These are phyloP conservation scores for Ilex aquifolium DNA, from an alignment of 257 asterid genomes.

Conservation along the genomic window DNA sequence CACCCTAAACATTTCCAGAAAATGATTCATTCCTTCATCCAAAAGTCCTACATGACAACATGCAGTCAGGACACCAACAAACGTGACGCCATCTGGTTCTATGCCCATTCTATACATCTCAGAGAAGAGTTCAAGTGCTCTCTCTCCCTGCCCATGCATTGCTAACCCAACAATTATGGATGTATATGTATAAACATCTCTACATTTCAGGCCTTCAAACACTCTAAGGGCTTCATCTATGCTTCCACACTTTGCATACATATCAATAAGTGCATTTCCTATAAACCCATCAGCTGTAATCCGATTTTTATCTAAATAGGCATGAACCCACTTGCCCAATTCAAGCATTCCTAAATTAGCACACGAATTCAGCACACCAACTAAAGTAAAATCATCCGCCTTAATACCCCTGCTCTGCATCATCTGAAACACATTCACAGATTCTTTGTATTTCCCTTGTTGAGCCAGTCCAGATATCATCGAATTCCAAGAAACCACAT, in stretches of 20 bases:
- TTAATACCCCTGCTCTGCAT: conserved; percentile 25
- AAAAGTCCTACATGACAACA: conserved; percentile 30
- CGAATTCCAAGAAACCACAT: conserved; percentile 42
- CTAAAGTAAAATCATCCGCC: conserved; percentile 37
- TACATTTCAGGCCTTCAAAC: conserved; percentile 18
- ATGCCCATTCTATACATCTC: conserved; percentile 26
- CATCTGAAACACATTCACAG: conserved; percentile 21
- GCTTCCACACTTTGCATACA: conserved; percentile 45
- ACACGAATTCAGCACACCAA: conserved; percentile 34
- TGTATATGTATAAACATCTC: conserved; percentile 32
- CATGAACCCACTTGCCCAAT: conserved; percentile 39
- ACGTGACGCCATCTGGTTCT: conserved; percentile 31
- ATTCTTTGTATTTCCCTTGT: conserved; percentile 23
- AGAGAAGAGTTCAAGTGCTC: conserved; percentile 23
- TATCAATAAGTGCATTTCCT: conserved; percentile 44
- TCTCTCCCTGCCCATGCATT: conserved; percentile 27
- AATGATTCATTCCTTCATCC: conserved; percentile 22
- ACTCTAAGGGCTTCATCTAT: conserved; percentile 16
- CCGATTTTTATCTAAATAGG: conserved; percentile 23
- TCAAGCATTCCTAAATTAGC: conserved; percentile 37
- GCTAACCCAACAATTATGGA: conserved; percentile 28
- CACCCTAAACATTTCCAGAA: conserved; percentile 25
- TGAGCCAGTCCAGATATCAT: conserved; percentile 35
- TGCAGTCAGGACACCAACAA: conserved; percentile 32
- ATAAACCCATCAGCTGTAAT: conserved; percentile 16